Evolutionary conservation across 805 yeast species (phyloP), one percentile per base, ranked within the genome.

Genomic region (Lipomyces starkeyi): DNA sequence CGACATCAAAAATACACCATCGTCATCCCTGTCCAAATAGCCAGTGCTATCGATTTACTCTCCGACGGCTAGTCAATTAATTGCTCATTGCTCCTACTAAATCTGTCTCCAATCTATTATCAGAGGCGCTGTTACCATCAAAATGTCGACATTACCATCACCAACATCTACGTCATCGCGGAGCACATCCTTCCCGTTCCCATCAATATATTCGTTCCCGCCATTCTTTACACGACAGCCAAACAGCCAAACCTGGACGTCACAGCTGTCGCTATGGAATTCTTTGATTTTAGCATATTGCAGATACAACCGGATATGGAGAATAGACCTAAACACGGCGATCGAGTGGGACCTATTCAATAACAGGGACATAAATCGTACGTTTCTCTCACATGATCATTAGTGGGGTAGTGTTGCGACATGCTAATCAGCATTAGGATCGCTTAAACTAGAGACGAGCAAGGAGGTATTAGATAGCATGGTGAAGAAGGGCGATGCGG

Each of bases 211-310:
- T 74, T 82, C 86, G 52, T 94, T 93, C 78, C 98, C 98, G 5
- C 99, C 99, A 0, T 86, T 94, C 73, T 94, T 87, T 80, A 95
- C 98, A 8, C 84, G 87, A 69, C 99, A 94, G 79, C 93, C 95
- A 27, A 93, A 94, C 74, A 84, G 87, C 49, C 86, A 90, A 11
- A 89, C 95, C 1, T 86, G 91, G 81, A 83, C 84, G 37, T 88
- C 91, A 11, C 99, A 94, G 78, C 79, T 90, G 17, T 83, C 83
- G n/a, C 86, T 90, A 64, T 94, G 99, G 99, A 80, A 83, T 34
- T 81, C 84, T 57, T 78, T 94, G 34, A 80, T 94, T 0, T 76
- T 89, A 9, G 81, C 82, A 5, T 91, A 86, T 73, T 88, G 96
- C 73, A 82, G 85, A 71, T 80, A 77, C 64, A 79, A 86, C 71